These are phyloP conservation scores for Boletus subparvulus DNA, from an alignment of 768 basidiomycete species.

Conservation along the genomic window DNA sequence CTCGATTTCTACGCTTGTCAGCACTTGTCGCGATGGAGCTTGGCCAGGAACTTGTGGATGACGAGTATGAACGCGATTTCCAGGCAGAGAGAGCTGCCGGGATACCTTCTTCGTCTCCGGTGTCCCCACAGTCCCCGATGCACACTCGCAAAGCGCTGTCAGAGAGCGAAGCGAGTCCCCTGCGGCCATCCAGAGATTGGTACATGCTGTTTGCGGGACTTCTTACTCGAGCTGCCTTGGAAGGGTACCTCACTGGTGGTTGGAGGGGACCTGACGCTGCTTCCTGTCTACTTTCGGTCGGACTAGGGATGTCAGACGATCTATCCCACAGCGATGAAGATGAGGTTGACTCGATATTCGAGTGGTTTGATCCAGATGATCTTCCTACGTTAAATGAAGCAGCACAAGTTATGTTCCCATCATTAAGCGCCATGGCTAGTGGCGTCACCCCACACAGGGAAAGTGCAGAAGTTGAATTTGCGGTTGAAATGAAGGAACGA, in stretches of 20 bases:
- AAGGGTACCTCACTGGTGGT: conserved; percentile 79
- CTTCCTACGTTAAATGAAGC: conserved; percentile 68
- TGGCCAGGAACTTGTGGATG: conserved; percentile 65
- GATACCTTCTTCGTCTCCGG: conserved; percentile 8
- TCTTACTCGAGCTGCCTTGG: conserved; percentile 78
- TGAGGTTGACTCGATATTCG: conserved; percentile 43
- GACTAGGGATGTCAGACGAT: conserved; percentile 47
- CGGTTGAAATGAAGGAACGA: conserved; percentile 70
- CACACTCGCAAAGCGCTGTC: conserved; percentile 27
- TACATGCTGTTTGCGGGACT: conserved; percentile 76
- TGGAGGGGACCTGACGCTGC: conserved; percentile 74
- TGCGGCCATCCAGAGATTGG: conserved; percentile 75
- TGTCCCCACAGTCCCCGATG: conserved; percentile 12
- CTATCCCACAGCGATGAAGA: conserved; percentile 29
- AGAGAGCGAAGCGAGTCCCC: conserved; percentile 46
- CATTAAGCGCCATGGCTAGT: conserved; percentile 35
- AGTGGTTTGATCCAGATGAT: conserved; percentile 72
- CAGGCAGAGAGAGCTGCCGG: conserved; percentile 26
- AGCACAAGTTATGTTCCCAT: conserved; percentile 66
- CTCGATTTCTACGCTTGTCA: conserved; percentile 72
- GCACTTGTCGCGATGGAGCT: conserved; percentile 79
- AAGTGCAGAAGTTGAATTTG: conserved; percentile 68
- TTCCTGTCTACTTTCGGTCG: conserved; percentile 72
- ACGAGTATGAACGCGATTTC: conserved; percentile 41
- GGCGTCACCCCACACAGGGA: conserved; percentile 36